Percentiles rank a stretch among this genome's conserved stretches.
Conservation (phyloP, 495 filamentous ascomycete species). For the Gamarada debralockiae region DNA sequence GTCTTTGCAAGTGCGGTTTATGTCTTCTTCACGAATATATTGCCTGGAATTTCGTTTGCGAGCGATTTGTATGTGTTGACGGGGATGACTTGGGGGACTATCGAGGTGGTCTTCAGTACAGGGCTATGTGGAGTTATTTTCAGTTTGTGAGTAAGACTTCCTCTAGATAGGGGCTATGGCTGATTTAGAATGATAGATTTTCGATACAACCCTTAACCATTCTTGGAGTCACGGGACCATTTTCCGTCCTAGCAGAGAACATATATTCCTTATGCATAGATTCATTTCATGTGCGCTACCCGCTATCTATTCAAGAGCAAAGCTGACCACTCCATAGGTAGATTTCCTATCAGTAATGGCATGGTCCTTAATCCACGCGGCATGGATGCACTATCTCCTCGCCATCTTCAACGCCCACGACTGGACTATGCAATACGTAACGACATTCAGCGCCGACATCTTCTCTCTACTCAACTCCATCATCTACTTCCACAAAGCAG, state of each 20-base stretch:
- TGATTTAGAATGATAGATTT: slow-evolving; percentile 41
- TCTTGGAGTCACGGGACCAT: slow-evolving; percentile 69
- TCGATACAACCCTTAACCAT: slow-evolving; percentile 70
- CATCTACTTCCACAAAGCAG: slow-evolving; percentile 73
- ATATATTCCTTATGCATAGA: slow-evolving; percentile 58
- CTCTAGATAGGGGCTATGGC: neutral
- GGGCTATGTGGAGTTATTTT: slow-evolving; percentile 66
- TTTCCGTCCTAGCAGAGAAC: slow-evolving; percentile 68
- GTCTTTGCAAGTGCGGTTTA: slow-evolving; percentile 68
- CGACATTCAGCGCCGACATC: slow-evolving; percentile 66
- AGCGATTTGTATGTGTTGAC: slow-evolving; percentile 66
- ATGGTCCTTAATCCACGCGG: slow-evolving; percentile 68
- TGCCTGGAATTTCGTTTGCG: slow-evolving; percentile 71
- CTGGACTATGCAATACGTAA: slow-evolving; percentile 77
- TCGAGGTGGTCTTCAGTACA: slow-evolving; percentile 70
- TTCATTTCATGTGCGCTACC: slow-evolving; percentile 47
- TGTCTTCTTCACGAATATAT: slow-evolving; percentile 72
- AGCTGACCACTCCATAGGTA: slow-evolving; percentile 36
- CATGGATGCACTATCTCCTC: slow-evolving; percentile 66
- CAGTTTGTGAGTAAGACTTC: slow-evolving; percentile 44
- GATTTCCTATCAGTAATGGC: slow-evolving; percentile 71
- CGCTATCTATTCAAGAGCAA: neutral
- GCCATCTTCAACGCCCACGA: slow-evolving; percentile 72
- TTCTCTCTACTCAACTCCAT: slow-evolving; percentile 69
- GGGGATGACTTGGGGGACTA: slow-evolving; percentile 63